Conservation (phyloP, 306 rosid species). For the Malus asiatica region DNA sequence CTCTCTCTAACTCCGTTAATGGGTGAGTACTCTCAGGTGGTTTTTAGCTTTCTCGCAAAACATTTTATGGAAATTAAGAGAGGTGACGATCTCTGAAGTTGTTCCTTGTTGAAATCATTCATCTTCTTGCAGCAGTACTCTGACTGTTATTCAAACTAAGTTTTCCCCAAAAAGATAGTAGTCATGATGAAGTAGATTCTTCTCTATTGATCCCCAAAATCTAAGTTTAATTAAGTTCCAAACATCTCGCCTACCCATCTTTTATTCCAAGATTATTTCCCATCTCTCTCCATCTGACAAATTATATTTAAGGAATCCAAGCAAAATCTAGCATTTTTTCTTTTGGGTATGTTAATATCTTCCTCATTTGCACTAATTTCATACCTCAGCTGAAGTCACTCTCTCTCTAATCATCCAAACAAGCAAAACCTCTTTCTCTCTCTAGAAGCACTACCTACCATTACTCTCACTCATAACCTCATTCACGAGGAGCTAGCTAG, state of each 20-base stretch:
- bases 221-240: neutral
- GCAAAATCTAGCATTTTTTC: conserved; percentile 21
- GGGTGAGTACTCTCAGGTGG: conserved; percentile 10
- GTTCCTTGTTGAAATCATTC: neutral
- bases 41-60: neutral
- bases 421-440: conserved; percentile 1
- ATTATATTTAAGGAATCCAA: conserved; percentile 19
- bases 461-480: conserved; percentile 2
- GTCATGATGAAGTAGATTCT: neutral
- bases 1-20: conserved; percentile 3
- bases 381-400: neutral
- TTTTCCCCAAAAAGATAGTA: neutral
- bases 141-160: neutral
- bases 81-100: neutral
- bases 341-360: neutral
- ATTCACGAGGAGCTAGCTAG: neutral
- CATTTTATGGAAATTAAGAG: no score
- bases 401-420: neutral
- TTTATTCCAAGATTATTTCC: neutral
- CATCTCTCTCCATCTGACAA: conserved; percentile 6
- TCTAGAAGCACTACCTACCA: neutral
- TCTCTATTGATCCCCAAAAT: neutral
- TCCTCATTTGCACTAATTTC: neutral
- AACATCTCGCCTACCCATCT: no score
- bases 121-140: neutral